These are phyloP conservation scores for Termitomyces sp. DNA, from an alignment of 768 basidiomycete species.

Conservation along the genomic window DNA sequence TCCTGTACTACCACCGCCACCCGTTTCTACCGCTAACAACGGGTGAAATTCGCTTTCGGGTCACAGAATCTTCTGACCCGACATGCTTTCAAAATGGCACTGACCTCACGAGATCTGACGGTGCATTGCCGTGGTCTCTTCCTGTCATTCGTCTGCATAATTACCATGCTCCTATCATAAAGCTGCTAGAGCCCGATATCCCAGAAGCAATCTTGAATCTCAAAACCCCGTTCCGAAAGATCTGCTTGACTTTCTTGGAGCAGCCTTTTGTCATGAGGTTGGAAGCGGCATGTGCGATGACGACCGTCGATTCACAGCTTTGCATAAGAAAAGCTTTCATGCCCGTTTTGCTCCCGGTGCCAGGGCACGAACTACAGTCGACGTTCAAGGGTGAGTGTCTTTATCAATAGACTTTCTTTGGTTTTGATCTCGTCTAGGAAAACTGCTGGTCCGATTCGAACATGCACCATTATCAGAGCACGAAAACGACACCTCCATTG, in stretches of 20 bases:
- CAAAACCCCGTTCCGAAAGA: no score
- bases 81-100: slow-evolving; percentile 8
- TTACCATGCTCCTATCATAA: background rate
- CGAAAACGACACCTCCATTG: no score
- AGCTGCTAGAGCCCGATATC: background rate
- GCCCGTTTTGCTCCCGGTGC: background rate
- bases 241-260: background rate
- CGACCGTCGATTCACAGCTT: no score
- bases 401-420: background rate
- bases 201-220: background rate
- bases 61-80: slow-evolving; percentile 3
- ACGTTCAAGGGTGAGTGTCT: background rate
- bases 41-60: background rate
- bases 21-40: background rate
- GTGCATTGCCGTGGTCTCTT: slow-evolving; percentile 10
- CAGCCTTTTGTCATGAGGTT: background rate
- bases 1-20: slow-evolving; percentile 15
- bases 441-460: no score
- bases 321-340: background rate
- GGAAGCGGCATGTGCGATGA: background rate
- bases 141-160: background rate
- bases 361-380: background rate
- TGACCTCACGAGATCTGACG: slow-evolving; percentile 8
- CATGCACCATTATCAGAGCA: no score
- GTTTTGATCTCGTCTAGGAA: background rate